Base-by-base conservation (phyloP, 2,329 filamentous ascomycete species). In the Colletotrichum neosansevieriae region DNA sequence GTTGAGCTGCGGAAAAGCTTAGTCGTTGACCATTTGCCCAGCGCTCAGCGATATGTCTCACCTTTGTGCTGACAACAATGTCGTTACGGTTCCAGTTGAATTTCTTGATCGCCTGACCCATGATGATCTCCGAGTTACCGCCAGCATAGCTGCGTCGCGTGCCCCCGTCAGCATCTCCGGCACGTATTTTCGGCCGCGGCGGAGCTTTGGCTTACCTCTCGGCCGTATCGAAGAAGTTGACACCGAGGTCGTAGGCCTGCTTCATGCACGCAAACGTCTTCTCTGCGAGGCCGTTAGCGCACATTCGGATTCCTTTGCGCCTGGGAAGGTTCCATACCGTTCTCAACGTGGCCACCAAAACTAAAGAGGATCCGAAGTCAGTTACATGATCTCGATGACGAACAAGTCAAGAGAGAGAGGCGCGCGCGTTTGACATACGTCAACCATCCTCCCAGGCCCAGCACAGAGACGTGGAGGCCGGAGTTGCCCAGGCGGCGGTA, bases 401-500 rank as follows among this genome's bases (percentile, higher is more conserved):
- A 29, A 32, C 29, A 36, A 53, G 29, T 6, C 11, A 38, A n/a
- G 11, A 29, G 4, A 84, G 84, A 83, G 13, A 11, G 36, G 10
- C 21, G n/a, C 58, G 13, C 32, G 29, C 60, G 3, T 9, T 53
- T 11, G 12, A 69, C 66, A 12, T 63, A 63, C 1, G 90, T 92
- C 59, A 92, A 81, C 88, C 88, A 89, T 53, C 86, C 84, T 40
- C 87, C 91, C 0, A 92, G 81, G 2, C 88, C 87, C 53, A 92
- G 88, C 10, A 86, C 88, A 11, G 89, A 92, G 45, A 92, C 88
- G 74, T 92, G 88, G 4, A 92, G 82, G 13, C 90, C 90, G 5
- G 88, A 89, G 59, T 77, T 76, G 58, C 80, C 80, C 6, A 82
- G 77, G 38, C 79, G 79, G 73, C 80, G 80, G 74, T 82, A 82